These are phyloP conservation scores for Durio zibethinus DNA, from an alignment of 345 rosid species.

Conservation along the genomic window DNA sequence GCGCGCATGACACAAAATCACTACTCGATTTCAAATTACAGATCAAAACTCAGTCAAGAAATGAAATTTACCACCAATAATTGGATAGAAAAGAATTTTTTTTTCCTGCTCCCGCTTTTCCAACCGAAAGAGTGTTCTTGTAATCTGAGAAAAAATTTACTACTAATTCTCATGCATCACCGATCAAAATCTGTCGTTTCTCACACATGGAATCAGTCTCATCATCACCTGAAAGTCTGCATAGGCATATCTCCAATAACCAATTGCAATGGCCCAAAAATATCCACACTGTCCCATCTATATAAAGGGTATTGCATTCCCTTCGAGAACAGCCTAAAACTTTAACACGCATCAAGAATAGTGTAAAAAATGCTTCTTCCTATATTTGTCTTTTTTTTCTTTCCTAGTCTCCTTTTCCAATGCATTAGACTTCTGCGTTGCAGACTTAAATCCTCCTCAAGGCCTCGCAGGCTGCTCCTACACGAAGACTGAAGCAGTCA, in stretches of 20 bases:
- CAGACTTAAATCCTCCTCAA: conserved; percentile 45
- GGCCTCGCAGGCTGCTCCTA: conserved; percentile 71
- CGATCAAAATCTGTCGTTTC: conserved; percentile 21
- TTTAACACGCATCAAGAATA: not conserved
- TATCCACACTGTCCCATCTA: not conserved
- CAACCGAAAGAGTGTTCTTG: conserved; percentile 33
- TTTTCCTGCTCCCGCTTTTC: not conserved
- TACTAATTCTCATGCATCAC: conserved; percentile 21
- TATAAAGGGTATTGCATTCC: conserved; percentile 13
- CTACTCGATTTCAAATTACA: not conserved
- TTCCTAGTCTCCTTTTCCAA: conserved; percentile 44
- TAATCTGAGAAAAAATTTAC: conserved; percentile 1
- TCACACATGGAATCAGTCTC: not conserved
- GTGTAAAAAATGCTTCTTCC: conserved; percentile 35
- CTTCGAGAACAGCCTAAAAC: not conserved
- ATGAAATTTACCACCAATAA: not conserved
- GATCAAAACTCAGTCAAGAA: not conserved
- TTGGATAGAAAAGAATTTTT: not conserved
- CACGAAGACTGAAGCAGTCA: conserved; percentile 50
- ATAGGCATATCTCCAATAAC: not conserved
- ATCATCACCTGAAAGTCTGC: conserved; percentile 22
- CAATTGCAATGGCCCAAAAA: not conserved
- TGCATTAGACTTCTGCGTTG: conserved; percentile 82
- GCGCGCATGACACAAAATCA: not conserved
- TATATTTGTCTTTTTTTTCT: conserved; percentile 38